Base-by-base conservation (phyloP, 345 rosid species). In the Corymbia maculata region DNA sequence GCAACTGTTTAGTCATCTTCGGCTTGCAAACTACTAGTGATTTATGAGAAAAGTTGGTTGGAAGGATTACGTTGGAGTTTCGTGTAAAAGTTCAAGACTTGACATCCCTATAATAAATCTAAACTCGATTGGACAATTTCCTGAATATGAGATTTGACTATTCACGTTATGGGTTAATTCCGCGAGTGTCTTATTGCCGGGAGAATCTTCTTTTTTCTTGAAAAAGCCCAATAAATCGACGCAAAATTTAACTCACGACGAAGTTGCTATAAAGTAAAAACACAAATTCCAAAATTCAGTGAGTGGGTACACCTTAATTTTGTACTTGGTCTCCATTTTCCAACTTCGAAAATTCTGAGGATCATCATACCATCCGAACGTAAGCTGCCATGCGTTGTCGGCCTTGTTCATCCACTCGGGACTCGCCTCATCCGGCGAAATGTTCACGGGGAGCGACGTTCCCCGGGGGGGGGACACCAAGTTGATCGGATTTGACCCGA, bases 361-460 rank as follows among this genome's bases (percentile, higher is more conserved):
- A 36, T 36, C 42, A 4, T 36, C 42, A 36, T 2, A 36, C 42
- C 42, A 36, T 36, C 42, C 42, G 42, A 36, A 36, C 42, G 42
- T 36, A 30, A 94, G 93, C 88, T 95, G 95, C 97, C 97, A 94
- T 13, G 91, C 93, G 19, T 92, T 92, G 91, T 94, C 94, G 5
- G 92, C 93, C 36, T 94, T 93, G 89, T 91, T 92, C 91, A 94
- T 24, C 95, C 95, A 94, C 26, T 64, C 55, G 0, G 94, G 95
- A 64, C 84, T 94, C 1, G 94, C 90, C 86, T 94, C 94, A 7
- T 94, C 93, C 0, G 91, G 87, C 19, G 79, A 26, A 49, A 93
- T 91, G 87, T 91, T 94, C 9, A 85, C 17, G 5, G 95, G 95
- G 22, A 94, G 87, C 51, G 82, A 92, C 94, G 90, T 92, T n/a